These are phyloP conservation scores for Discostella stelligeroides DNA, from an alignment of 108 stramenopile genomes.

Conservation along the genomic window DNA sequence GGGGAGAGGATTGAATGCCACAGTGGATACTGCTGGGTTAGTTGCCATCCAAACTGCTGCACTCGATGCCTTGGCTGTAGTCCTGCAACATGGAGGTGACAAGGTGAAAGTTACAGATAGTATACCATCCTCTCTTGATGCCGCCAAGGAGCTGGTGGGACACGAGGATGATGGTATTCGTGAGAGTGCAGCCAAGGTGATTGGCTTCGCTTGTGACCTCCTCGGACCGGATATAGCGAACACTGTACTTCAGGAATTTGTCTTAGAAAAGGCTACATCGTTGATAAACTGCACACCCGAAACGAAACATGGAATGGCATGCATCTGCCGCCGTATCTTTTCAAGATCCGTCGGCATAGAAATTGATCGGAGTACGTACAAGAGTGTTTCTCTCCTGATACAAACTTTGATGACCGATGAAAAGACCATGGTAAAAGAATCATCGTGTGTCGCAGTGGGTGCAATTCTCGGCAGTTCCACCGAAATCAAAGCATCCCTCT, in stretches of 20 bases:
- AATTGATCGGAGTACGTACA: slow-evolving; percentile 43
- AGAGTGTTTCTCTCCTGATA: slow-evolving; percentile 27
- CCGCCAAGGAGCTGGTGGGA: slow-evolving; percentile 64
- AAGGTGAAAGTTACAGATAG: slow-evolving; percentile 86
- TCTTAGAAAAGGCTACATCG: slow-evolving; percentile 48
- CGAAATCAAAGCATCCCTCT: slow-evolving; percentile 51
- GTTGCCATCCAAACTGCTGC: slow-evolving; percentile 87
- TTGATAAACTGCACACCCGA: slow-evolving; percentile 48
- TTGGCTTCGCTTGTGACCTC: slow-evolving; percentile 72
- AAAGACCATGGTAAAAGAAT: slow-evolving; percentile 60
- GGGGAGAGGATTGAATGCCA: slow-evolving; percentile 56
- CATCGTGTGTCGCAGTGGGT: slow-evolving; percentile 74
- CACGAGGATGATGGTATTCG: slow-evolving; percentile 84
- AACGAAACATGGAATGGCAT: slow-evolving; percentile 72
- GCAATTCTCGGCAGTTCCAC: slow-evolving; percentile 69
- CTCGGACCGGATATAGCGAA: slow-evolving; percentile 59
- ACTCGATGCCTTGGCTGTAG: slow-evolving; percentile 74
- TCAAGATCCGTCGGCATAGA: slow-evolving; percentile 56
- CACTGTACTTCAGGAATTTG: slow-evolving; percentile 50
- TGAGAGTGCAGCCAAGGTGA: slow-evolving; percentile 81
- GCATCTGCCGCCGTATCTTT: slow-evolving; percentile 68
- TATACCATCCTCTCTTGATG: slow-evolving; percentile 82
- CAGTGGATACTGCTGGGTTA: slow-evolving; percentile 61
- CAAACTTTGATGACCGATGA: slow-evolving; percentile 72
- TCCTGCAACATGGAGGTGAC: slow-evolving; percentile 68